Percentiles rank a stretch among this genome's conserved stretches.
Conservation (phyloP, 495 filamentous ascomycete genomes). For the Mytilinidion resinicola region DNA sequence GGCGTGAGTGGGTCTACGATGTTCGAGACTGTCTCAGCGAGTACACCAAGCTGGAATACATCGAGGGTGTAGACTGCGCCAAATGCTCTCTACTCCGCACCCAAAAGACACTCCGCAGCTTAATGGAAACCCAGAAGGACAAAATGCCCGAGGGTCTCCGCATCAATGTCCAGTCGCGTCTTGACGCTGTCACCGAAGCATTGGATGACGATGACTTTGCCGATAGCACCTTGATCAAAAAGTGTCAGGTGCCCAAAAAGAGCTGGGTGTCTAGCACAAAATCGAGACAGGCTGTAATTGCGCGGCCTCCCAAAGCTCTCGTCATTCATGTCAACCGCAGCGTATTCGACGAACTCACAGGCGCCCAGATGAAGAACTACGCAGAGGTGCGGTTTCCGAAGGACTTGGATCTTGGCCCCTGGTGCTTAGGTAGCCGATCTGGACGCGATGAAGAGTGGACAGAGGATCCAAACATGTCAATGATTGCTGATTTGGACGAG, state of each 20-base stretch:
- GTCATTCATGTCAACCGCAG: slow-evolving; percentile 88
- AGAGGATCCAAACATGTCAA: slow-evolving; percentile 56
- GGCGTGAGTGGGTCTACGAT: slow-evolving; percentile 47
- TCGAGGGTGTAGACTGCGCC: slow-evolving; percentile 81
- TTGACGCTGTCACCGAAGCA: slow-evolving; percentile 59
- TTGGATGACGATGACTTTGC: slow-evolving; percentile 74
- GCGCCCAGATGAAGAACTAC: slow-evolving; percentile 72
- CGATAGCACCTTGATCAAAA: slow-evolving; percentile 64
- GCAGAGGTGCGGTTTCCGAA: slow-evolving; percentile 70
- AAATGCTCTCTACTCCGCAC: slow-evolving; percentile 74
- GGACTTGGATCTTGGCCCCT: slow-evolving; percentile 63
- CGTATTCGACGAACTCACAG: slow-evolving; percentile 76
- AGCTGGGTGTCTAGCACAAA: slow-evolving; percentile 67
- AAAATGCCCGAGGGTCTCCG: slow-evolving; percentile 28
- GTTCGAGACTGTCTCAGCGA: slow-evolving; percentile 74
- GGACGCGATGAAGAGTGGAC: slow-evolving; percentile 55
- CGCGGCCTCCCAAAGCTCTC: slow-evolving; percentile 69
- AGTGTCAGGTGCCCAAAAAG: slow-evolving; percentile 66
- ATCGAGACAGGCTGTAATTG: slow-evolving; percentile 80
- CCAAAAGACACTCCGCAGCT: slow-evolving; percentile 43
- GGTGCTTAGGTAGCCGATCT: slow-evolving; percentile 51
- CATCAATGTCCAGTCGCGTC: slow-evolving; percentile 38
- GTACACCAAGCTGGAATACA: slow-evolving; percentile 76
- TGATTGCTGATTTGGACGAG: slow-evolving; percentile 44
- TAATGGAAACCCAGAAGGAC: slow-evolving; percentile 32